Base-by-base conservation (phyloP, 345 rosid species). In the Acer negundo region DNA sequence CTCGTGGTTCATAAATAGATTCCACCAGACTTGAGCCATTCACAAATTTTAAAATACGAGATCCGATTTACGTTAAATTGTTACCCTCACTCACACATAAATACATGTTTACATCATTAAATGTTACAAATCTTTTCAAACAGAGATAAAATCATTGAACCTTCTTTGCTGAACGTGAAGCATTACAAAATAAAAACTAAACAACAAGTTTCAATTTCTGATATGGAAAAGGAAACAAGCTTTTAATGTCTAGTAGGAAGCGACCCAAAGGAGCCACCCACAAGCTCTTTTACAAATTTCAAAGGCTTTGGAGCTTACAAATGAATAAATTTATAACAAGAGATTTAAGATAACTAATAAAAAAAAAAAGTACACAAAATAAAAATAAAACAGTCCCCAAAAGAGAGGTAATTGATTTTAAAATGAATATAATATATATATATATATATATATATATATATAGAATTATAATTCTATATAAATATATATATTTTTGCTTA, bases 351-450 rank as follows among this genome's bases (percentile, higher is more conserved):
- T 68, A 26, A 26, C 16, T 65, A 51, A 22, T 8, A 17, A 75
- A 15, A 24, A 31, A 24, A 31, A 24, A 1, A 67, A 47, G 51
- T 13, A 44, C 7, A 74, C 24, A 35, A 35, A 35, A 35, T 35
- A 35, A 35, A 35, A 35, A 35, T 35, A 38, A 9, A 35, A 8
- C 11, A 51, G 77, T 38, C 75, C 79, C 78, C 75, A 42, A 42
- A 58, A 7, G 22, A 58, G 23, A 58, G 23, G 23, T 7, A n/a
- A n/a, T 58, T 58, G 11, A 58, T 19, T 6, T 35, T 35, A 35
- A 35, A 35, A 35, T 4, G 38, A 35, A 35, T 35, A 35, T 31
- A 35, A 4, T 35, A 35, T 4, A 35, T 28, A 31, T 31, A 31
- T 31, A 31, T n/a, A 26, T 26, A 26, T 26, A 1, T 26, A 26